Evolutionary conservation across 75 land plant species (phyloP).

Genomic region (Gnetum montanum): DNA sequence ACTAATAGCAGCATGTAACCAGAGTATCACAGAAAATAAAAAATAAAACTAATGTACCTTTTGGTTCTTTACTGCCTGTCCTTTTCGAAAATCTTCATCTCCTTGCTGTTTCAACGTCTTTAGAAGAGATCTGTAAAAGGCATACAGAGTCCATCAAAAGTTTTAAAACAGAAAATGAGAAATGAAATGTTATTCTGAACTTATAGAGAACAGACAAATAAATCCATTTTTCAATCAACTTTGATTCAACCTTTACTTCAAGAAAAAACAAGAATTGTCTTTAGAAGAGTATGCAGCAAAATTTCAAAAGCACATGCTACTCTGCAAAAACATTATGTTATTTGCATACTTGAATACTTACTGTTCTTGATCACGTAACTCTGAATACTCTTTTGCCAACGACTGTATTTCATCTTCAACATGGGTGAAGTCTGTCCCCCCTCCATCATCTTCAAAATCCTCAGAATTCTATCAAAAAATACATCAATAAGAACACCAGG

Average conservation of each 20-base stretch:
- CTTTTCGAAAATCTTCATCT: constrained; percentile 67
- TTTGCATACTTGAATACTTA: too few relatives aligned
- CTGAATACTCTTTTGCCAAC: constrained; percentile 57
- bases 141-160: not conserved
- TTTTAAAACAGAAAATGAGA: not conserved
- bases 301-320: too few relatives aligned
- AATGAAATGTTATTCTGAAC: constrained; percentile 2
- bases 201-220: not conserved
- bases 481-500: too few relatives aligned
- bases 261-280: too few relatives aligned
- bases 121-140: constrained; percentile 37
- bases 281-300: too few relatives aligned
- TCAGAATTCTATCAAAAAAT: too few relatives aligned
- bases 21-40: too few relatives aligned
- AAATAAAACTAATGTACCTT: too few relatives aligned
- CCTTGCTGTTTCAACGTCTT: constrained; percentile 50
- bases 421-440: not conserved
- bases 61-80: constrained; percentile 78
- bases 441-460: not conserved
- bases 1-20: too few relatives aligned
- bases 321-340: too few relatives aligned
- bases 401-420: constrained; percentile 55
- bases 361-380: constrained; percentile 57
- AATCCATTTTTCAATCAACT: not conserved
- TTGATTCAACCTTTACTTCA: too few relatives aligned